These are phyloP conservation scores for Sclerotinia sclerotiorum DNA, from an alignment of 2,329 filamentous ascomycete species.

Conservation along the genomic window DNA sequence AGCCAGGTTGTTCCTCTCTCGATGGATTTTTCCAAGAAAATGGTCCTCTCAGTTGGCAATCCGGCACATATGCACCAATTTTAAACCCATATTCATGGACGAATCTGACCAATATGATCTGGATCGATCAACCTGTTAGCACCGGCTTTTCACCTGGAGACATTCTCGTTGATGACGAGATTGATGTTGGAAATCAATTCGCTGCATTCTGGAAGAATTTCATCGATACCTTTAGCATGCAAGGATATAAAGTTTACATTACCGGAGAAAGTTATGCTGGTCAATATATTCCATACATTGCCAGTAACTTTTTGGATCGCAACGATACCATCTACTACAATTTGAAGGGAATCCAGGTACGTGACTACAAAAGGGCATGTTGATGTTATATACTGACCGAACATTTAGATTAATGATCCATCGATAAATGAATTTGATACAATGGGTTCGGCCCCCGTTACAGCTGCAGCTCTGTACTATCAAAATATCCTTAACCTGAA, in stretches of 20 bases:
- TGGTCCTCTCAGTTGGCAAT: conserved; percentile 37
- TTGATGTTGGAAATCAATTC: conserved; percentile 56
- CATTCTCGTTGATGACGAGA: conserved; percentile 51
- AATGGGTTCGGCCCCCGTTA: conserved; percentile 40
- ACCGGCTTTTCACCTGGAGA: conserved; percentile 56
- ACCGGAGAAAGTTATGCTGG: conserved; percentile 63
- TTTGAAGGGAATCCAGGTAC: conserved; percentile 52
- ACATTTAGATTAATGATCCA: conserved; percentile 55
- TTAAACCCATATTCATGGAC: conserved; percentile 37
- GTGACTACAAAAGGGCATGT: neutral
- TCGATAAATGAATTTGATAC: conserved; percentile 45
- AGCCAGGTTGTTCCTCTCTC: conserved; percentile 83
- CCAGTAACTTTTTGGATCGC: conserved; percentile 50
- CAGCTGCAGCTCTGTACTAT: conserved; percentile 53
- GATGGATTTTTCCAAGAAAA: conserved; percentile 76
- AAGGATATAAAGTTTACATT: conserved; percentile 61
- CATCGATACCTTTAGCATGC: conserved; percentile 55
- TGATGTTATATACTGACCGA: neutral
- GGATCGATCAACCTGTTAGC: conserved; percentile 38
- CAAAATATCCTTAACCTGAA: conserved; percentile 54
- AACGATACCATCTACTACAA: conserved; percentile 59
- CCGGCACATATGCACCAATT: conserved; percentile 35
- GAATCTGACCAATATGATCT: conserved; percentile 38
- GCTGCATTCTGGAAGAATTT: conserved; percentile 65
- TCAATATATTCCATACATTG: conserved; percentile 47